Percentiles rank a stretch among this genome's conserved stretches.
These are phyloP conservation scores for Apiospora arundinis DNA, from an alignment of 2,329 filamentous ascomycete species.

Conservation along the genomic window DNA sequence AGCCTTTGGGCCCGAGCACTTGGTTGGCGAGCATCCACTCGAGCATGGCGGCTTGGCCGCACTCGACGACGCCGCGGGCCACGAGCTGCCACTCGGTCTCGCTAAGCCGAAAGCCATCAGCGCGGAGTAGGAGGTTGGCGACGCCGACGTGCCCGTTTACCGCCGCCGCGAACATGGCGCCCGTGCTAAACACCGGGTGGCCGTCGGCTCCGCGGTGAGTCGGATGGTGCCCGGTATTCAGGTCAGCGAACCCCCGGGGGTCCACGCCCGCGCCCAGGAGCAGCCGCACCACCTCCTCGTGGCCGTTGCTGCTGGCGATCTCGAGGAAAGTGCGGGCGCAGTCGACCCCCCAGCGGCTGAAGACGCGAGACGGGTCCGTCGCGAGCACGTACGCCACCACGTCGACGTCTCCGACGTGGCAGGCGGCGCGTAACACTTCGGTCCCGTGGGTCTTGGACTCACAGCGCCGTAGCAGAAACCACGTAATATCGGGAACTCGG, in stretches of 20 bases:
- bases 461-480: neutral
- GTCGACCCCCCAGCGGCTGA: neutral
- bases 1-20: neutral
- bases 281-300: neutral
- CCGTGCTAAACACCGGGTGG: neutral
- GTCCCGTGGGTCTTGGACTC: too few relatives aligned
- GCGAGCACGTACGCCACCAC: neutral
- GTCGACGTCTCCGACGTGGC: neutral
- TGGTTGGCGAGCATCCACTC: neutral
- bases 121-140: neutral
- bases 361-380: neutral
- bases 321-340: neutral
- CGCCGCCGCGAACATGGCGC: neutral
- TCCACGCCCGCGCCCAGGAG: neutral
- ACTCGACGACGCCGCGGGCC: neutral
- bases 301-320: neutral
- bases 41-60: neutral
- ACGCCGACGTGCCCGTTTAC: neutral
- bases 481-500: neutral
- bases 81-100: neutral
- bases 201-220: too few relatives aligned
- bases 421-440: neutral
- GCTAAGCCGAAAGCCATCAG: neutral
- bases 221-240: neutral
- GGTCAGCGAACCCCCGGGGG: neutral